phyloP scores from a whole-genome alignment of 306 rosid genomes.

The Sindora glabra region DNA sequence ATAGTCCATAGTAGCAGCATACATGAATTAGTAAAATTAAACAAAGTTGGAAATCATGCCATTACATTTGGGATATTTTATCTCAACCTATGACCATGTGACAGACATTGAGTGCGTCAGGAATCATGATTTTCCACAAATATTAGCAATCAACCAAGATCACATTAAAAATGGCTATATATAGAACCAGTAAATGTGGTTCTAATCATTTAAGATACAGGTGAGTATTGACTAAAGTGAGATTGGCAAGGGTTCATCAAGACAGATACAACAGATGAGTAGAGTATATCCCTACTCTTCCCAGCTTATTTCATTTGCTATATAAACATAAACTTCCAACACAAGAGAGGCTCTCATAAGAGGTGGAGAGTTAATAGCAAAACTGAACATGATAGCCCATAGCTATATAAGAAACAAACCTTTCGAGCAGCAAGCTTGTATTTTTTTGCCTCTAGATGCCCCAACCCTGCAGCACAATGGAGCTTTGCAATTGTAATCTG shows the following conservation, averaged over 20 bases:
- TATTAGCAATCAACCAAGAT: neutral
- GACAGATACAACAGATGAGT: neutral
- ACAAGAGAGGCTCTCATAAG: neutral
- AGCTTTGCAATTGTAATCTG: slow-evolving; percentile 49
- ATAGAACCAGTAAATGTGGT: neutral
- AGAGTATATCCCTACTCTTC: neutral
- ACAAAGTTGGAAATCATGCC: neutral
- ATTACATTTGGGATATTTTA: neutral
- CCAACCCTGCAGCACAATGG: slow-evolving; percentile 93
- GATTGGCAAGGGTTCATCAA: neutral
- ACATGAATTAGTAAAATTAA: neutral
- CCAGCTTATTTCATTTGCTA: neutral
- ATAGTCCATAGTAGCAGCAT: neutral
- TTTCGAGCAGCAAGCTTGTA: slow-evolving; percentile 99
- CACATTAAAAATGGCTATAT: neutral
- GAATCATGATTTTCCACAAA: neutral
- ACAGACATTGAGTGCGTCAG: too few relatives aligned
- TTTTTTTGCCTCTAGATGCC: slow-evolving; percentile 84
- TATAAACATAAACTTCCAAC: neutral
- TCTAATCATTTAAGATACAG: neutral
- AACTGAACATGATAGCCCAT: neutral
- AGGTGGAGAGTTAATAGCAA: neutral
- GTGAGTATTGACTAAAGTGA: neutral
- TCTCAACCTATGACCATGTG: neutral
- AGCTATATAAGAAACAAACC: slow-evolving; percentile 40